Percentiles rank a stretch among this genome's conserved stretches.
phyloP scores from a whole-genome alignment of 2,329 filamentous ascomycete species.

The Hypoxylon sp. region DNA sequence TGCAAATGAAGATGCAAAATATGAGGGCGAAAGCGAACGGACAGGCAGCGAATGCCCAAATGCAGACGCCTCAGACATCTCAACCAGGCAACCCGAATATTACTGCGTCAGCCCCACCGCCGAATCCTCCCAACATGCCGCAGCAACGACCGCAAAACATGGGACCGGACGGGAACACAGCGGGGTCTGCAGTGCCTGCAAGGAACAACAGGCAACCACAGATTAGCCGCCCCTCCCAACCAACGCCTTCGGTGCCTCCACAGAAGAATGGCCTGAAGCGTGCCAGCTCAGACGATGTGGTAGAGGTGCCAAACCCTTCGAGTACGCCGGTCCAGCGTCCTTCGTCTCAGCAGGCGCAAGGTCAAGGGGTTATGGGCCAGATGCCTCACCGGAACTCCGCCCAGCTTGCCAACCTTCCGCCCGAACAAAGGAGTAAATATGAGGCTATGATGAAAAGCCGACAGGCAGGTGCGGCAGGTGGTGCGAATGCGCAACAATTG shows the following conservation, averaged over 20 bases:
- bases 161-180: conserved; percentile 36
- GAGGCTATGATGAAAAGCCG: conserved; percentile 54
- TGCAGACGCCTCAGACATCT: conserved; percentile 36
- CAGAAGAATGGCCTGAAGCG: conserved; percentile 64
- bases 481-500: conserved; percentile 16
- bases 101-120: conserved; percentile 37
- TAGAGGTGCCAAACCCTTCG: conserved; percentile 46
- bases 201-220: conserved; percentile 50
- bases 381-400: conserved; percentile 52
- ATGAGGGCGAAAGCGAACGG: conserved; percentile 30
- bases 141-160: conserved; percentile 46
- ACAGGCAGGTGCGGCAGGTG: conserved; percentile 37
- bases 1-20: conserved; percentile 44
- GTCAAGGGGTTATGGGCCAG: conserved; percentile 35
- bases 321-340: conserved; percentile 47
- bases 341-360: conserved; percentile 49
- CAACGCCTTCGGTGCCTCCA: conserved; percentile 55
- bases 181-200: conserved; percentile 37
- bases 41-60: conserved; percentile 40
- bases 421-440: conserved; percentile 61
- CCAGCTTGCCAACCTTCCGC: conserved; percentile 57
- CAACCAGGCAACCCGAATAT: conserved; percentile 38
- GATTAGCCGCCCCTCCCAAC: conserved; percentile 55
- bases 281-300: conserved; percentile 60
- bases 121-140: conserved; percentile 39